Evolutionary conservation across 2,329 filamentous ascomycete species (phyloP).

Genomic region (Fusarium domesticum): DNA sequence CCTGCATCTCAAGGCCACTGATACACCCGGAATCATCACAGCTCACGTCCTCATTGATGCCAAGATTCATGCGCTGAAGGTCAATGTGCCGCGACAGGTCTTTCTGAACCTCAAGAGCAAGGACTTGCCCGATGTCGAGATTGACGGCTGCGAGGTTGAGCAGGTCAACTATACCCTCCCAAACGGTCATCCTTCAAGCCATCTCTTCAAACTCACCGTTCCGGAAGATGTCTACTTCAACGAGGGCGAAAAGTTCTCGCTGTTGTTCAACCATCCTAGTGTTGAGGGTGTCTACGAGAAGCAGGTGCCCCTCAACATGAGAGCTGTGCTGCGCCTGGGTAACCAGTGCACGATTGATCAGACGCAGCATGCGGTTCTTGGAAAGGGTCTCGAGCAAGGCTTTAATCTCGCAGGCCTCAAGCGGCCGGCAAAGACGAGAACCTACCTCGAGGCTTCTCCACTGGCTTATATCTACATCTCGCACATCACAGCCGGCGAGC

Average conservation of each 20-base stretch:
- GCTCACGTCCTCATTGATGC: slow-evolving; percentile 91
- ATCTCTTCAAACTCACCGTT: slow-evolving; percentile 92
- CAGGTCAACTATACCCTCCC: slow-evolving; percentile 92
- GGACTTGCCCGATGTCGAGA: slow-evolving; percentile 82
- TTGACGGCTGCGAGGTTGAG: slow-evolving; percentile 82
- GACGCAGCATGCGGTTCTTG: slow-evolving; percentile 82
- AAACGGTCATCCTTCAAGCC: slow-evolving; percentile 89
- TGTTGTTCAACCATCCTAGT: slow-evolving; percentile 86
- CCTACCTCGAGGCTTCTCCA: slow-evolving; percentile 72
- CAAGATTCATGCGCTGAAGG: slow-evolving; percentile 82
- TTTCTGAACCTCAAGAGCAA: slow-evolving; percentile 89
- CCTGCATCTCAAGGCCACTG: slow-evolving; percentile 78
- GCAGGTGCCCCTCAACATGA: slow-evolving; percentile 80
- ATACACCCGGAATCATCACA: slow-evolving; percentile 79
- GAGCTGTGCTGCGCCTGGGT: slow-evolving; percentile 84
- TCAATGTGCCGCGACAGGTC: slow-evolving; percentile 84
- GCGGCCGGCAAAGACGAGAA: slow-evolving; percentile 57
- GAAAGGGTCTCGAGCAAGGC: slow-evolving; percentile 87
- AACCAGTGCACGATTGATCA: slow-evolving; percentile 94
- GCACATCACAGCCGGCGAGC: slow-evolving; percentile 84
- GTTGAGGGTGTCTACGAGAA: slow-evolving; percentile 98
- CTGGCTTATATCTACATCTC: slow-evolving; percentile 89
- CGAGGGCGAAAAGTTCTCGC: slow-evolving; percentile 76
- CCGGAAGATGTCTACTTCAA: slow-evolving; percentile 83
- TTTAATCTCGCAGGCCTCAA: slow-evolving; percentile 81